phyloP scores from a whole-genome alignment of 2,329 filamentous ascomycete species.

The Dendrostoma leiphaemia region DNA sequence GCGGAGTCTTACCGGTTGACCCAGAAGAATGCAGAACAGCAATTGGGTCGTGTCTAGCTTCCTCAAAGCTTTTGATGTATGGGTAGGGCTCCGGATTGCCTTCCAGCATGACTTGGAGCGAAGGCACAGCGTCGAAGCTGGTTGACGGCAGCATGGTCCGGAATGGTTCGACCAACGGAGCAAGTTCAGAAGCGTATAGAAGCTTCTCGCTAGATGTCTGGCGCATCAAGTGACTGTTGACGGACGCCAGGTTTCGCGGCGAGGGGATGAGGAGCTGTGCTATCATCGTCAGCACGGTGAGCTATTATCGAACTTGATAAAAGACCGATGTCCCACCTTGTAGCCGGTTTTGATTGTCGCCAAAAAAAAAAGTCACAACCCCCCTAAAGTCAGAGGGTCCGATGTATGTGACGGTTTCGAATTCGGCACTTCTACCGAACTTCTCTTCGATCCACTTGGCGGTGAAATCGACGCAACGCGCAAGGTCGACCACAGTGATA shows the following conservation, averaged over 20 bases:
- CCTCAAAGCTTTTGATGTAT: conserved; percentile 22
- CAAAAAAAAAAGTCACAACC: conserved; percentile 30
- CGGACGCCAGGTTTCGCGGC: conserved; percentile 21
- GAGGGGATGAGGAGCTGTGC: conserved; percentile 23
- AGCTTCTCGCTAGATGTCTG: conserved; percentile 21
- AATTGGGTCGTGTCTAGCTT: conserved; percentile 21
- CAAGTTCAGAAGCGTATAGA: conserved; percentile 19
- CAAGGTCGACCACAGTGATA: conserved; percentile 22
- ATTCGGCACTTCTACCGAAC: conserved; percentile 22
- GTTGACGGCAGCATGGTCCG: not conserved
- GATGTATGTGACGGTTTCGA: conserved; percentile 28
- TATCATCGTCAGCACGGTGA: not conserved
- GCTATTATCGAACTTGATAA: not conserved
- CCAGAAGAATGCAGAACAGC: conserved; percentile 27
- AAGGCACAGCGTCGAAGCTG: not conserved
- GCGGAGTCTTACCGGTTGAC: conserved; percentile 22
- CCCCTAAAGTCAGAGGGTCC: conserved; percentile 30
- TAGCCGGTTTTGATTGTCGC: conserved; percentile 37
- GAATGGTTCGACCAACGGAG: not conserved
- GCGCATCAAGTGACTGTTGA: conserved; percentile 21
- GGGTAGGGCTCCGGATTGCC: conserved; percentile 18
- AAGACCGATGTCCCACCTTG: conserved; percentile 22
- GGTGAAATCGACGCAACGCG: conserved; percentile 26
- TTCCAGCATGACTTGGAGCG: not conserved
- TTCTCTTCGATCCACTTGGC: conserved; percentile 26